Conservation (phyloP, 306 rosid genomes). For the Cucumis sativus region DNA sequence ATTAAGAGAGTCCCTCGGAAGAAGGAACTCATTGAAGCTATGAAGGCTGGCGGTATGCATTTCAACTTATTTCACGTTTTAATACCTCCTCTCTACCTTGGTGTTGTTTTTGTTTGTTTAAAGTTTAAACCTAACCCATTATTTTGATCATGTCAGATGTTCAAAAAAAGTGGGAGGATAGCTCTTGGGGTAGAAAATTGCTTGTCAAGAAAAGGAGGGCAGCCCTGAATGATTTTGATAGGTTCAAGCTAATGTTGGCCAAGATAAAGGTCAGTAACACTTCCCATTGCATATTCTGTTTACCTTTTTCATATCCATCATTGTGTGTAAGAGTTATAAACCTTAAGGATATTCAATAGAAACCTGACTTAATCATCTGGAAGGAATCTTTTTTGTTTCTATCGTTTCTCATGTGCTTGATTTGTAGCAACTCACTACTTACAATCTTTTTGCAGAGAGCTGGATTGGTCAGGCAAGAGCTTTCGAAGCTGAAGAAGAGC, state of each 20-base stretch:
- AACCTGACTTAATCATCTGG: neutral
- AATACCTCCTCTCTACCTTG: neutral
- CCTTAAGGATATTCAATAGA: neutral
- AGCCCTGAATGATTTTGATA: constrained; percentile 60
- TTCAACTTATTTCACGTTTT: neutral
- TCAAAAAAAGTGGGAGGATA: constrained; percentile 86
- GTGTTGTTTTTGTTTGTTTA: neutral
- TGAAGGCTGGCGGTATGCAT: constrained; percentile 73
- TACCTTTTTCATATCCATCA: neutral
- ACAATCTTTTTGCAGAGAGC: constrained; percentile 54
- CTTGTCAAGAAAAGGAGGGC: constrained; percentile 75
- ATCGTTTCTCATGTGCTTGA: neutral
- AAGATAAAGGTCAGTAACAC: constrained; percentile 61
- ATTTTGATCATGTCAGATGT: constrained; percentile 36
- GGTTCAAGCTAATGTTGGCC: constrained; percentile 89
- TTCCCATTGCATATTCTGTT: too few relatives aligned
- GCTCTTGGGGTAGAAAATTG: constrained; percentile 89
- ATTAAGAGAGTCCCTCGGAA: constrained; percentile 76
- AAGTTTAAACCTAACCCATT: neutral
- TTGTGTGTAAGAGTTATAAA: neutral
- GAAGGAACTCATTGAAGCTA: constrained; percentile 80
- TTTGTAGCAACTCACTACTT: neutral
- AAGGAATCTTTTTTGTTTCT: neutral
- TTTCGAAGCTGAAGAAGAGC: constrained; percentile 58
- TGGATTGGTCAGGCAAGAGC: constrained; percentile 66